phyloP scores from a whole-genome alignment of 768 basidiomycete genomes.

The Pleurotus platypus region DNA sequence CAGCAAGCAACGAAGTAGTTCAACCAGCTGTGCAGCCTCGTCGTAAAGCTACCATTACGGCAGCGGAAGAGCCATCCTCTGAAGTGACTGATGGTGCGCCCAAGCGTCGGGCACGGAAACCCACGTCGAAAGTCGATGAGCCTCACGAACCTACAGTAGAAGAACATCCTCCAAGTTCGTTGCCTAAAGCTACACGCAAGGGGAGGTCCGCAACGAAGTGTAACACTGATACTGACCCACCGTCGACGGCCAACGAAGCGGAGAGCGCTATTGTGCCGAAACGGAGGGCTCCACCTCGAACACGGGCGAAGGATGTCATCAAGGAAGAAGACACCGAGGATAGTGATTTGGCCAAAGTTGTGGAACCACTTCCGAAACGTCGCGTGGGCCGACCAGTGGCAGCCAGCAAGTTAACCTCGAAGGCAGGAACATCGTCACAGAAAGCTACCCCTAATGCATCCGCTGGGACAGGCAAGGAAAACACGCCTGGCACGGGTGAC shows the following conservation, averaged over 20 bases:
- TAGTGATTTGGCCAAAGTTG: neutral
- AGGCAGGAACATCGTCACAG: conserved; percentile 30
- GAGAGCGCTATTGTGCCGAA: neutral
- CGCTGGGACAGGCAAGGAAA: conserved; percentile 36
- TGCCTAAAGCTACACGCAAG: conserved; percentile 2
- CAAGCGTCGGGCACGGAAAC: conserved; percentile 5
- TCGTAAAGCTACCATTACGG: neutral
- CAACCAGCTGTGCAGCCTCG: neutral
- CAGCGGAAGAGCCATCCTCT: neutral
- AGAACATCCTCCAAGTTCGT: neutral
- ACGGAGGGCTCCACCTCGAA: conserved; percentile 7
- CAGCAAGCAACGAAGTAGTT: neutral
- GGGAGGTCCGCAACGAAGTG: neutral
- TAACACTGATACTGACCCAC: neutral
- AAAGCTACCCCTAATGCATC: conserved; percentile 7
- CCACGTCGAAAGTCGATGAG: neutral
- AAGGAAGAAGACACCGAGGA: conserved; percentile 5
- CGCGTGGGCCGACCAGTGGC: neutral
- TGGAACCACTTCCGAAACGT: conserved; percentile 1
- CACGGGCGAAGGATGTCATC: conserved; percentile 12
- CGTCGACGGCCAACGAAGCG: neutral
- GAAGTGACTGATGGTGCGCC: neutral
- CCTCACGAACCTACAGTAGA: neutral
- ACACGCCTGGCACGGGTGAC: conserved; percentile 24
- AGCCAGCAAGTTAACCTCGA: conserved; percentile 15